These are phyloP conservation scores for Agrocybe chaxingu DNA, from an alignment of 768 basidiomycete genomes.

Conservation along the genomic window DNA sequence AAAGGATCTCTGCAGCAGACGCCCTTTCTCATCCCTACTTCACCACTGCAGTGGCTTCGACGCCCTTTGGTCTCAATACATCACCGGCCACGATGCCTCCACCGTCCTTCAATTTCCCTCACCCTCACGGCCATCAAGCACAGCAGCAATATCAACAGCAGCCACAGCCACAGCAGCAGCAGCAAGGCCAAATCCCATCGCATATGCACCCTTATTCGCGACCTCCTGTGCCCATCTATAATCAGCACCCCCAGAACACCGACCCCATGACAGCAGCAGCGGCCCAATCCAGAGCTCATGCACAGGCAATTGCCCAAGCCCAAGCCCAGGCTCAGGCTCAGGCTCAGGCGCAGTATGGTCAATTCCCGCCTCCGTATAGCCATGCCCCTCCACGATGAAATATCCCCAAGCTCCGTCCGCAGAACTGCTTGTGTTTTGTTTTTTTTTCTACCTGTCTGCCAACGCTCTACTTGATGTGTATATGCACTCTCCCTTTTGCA, in stretches of 20 bases:
- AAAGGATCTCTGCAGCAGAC: conserved; percentile 87
- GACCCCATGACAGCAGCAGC: conserved; percentile 16
- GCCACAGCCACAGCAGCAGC: conserved; percentile 32
- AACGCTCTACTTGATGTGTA: too few relatives aligned
- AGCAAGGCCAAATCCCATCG: conserved; percentile 25
- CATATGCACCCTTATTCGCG: conserved; percentile 27
- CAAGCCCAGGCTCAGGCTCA: conserved; percentile 36
- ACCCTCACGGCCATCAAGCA: conserved; percentile 55
- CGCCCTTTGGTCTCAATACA: conserved; percentile 39
- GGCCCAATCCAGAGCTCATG: conserved; percentile 22
- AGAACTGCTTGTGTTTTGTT: too few relatives aligned
- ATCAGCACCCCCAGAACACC: conserved; percentile 15
- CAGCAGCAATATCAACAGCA: conserved; percentile 44
- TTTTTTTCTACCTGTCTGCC: too few relatives aligned
- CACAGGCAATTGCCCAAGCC: conserved; percentile 37
- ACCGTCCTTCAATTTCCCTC: conserved; percentile 66
- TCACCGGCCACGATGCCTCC: conserved; percentile 62
- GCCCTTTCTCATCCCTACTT: conserved; percentile 94
- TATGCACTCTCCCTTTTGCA: too few relatives aligned
- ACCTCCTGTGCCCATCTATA: conserved; percentile 20
- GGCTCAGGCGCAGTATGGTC: conserved; percentile 26
- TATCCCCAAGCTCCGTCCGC: not conserved
- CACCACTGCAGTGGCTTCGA: conserved; percentile 44
- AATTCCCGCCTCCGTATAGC: conserved; percentile 24
- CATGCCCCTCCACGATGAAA: conserved; percentile 16